phyloP scores from a whole-genome alignment of 495 filamentous ascomycete genomes.

The Immersiella caudata region DNA sequence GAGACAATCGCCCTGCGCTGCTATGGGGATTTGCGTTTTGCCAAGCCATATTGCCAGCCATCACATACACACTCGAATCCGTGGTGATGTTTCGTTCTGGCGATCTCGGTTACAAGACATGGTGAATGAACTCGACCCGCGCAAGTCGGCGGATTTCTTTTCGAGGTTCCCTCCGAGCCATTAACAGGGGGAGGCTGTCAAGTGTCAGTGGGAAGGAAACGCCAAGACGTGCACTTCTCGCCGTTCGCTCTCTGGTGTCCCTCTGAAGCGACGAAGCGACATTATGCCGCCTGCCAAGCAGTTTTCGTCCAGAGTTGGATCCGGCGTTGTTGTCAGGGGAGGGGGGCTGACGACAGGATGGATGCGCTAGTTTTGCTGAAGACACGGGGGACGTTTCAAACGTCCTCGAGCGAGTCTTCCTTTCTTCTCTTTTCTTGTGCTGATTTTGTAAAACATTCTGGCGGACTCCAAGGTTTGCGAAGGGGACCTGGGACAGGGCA shows the following conservation, averaged over 20 bases:
- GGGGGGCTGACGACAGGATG: background rate
- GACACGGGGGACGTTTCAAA: slow-evolving; percentile 5
- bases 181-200: background rate
- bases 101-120: slow-evolving; percentile 12
- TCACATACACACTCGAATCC: slow-evolving; percentile 2
- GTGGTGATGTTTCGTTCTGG: slow-evolving; percentile 24
- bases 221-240: background rate
- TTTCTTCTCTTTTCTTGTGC: background rate
- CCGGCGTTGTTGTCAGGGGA: background rate
- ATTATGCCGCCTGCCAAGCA: background rate
- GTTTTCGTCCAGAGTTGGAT: background rate
- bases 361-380: background rate
- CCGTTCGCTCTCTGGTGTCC: background rate
- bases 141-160: background rate
- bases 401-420: background rate
- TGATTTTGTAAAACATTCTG: background rate
- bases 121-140: background rate
- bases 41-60: background rate
- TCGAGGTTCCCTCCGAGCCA: background rate
- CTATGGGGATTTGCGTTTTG: slow-evolving; percentile 9
- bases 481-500: background rate
- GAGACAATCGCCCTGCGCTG: background rate
- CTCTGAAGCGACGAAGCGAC: background rate
- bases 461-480: background rate
- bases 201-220: slow-evolving; percentile 1